Conservation (phyloP, 306 rosid species). For the Vachellia pachyceras region DNA sequence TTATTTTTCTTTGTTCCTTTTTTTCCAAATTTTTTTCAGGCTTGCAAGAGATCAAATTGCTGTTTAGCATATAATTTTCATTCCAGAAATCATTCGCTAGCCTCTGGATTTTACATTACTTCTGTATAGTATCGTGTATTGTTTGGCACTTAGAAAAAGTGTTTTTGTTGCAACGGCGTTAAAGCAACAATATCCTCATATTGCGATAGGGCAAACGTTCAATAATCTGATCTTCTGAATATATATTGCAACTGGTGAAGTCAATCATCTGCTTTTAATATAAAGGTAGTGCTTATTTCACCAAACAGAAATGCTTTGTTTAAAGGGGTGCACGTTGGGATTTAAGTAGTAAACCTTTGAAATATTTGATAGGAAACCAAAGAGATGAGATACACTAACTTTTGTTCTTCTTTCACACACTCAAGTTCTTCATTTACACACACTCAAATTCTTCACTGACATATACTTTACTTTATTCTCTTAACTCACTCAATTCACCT, state of each 20-base stretch:
- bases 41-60: background rate
- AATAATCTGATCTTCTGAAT: background rate
- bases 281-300: background rate
- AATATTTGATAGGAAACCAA: too few species aligned
- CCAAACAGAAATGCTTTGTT: background rate
- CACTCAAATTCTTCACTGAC: too few species aligned
- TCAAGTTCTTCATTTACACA: too few species aligned
- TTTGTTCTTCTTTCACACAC: too few species aligned
- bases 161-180: background rate
- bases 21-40: background rate
- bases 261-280: background rate
- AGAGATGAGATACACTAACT: too few species aligned
- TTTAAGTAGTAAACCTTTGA: too few species aligned
- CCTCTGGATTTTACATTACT: background rate
- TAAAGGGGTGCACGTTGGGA: background rate
- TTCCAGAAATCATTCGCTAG: too few species aligned
- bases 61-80: background rate
- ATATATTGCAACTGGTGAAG: background rate
- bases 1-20: background rate
- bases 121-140: background rate
- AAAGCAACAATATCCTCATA: background rate
- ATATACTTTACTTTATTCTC: too few species aligned
- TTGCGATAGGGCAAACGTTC: background rate
- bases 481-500: too few species aligned
- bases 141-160: background rate